phyloP scores from a whole-genome alignment of 2,329 filamentous ascomycete species.

The Xenosphaeropsis pyriputrescens region DNA sequence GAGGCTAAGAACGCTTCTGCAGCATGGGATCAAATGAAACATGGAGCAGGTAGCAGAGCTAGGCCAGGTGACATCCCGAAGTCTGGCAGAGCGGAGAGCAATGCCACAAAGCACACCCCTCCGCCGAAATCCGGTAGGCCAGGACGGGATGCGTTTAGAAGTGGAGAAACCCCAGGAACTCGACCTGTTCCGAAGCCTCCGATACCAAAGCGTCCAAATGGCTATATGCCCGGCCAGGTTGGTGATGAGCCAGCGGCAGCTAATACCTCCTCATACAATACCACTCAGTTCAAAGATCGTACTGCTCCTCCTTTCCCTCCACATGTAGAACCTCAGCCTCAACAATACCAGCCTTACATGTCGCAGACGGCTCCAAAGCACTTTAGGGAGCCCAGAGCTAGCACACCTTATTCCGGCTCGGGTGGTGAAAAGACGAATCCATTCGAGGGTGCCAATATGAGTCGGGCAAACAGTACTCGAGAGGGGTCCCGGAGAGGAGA shows the following conservation, averaged over 20 bases:
- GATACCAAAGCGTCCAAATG: slow-evolving; percentile 8
- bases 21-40: slow-evolving; percentile 17
- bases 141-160: slow-evolving; percentile 9
- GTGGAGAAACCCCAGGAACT: slow-evolving; percentile 2
- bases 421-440: slow-evolving; percentile 44
- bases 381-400: slow-evolving; percentile 33
- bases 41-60: slow-evolving; percentile 1
- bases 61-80: slow-evolving; percentile 11
- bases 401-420: slow-evolving; percentile 39
- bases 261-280: slow-evolving; percentile 12
- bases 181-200: not conserved
- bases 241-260: slow-evolving; percentile 17
- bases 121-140: slow-evolving; percentile 7
- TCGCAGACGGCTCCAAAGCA: slow-evolving; percentile 21
- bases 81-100: slow-evolving; percentile 11
- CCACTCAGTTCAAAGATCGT: too few relatives aligned
- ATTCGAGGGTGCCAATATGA: slow-evolving; percentile 26
- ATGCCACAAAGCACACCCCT: slow-evolving; percentile 5
- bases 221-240: slow-evolving; percentile 17
- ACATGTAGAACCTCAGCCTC: slow-evolving; percentile 8
- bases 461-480: slow-evolving; percentile 16
- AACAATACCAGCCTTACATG: not conserved
- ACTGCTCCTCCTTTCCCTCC: slow-evolving; percentile 7
- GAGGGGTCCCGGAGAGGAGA: slow-evolving; percentile 3
- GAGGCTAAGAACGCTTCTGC: slow-evolving; percentile 15